These are phyloP conservation scores for Pseudogymnoascus sp. DNA, from an alignment of 2,329 filamentous ascomycete species.

Conservation along the genomic window DNA sequence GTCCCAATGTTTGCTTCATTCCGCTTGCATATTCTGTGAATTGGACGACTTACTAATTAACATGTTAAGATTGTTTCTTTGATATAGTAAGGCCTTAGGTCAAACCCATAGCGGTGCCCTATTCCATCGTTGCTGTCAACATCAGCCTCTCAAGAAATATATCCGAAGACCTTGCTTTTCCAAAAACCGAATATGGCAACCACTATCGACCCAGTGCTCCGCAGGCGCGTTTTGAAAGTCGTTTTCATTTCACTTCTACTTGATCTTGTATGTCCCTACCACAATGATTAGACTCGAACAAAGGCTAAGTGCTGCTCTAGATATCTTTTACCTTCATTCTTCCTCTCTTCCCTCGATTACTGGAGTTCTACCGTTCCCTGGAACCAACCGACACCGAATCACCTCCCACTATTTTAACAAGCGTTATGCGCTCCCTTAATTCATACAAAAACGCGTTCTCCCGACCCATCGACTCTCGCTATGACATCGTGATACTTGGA, in stretches of 20 bases:
- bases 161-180: background rate
- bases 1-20: background rate
- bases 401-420: slow-evolving; percentile 62
- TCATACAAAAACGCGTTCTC: slow-evolving; percentile 91
- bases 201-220: slow-evolving; percentile 44
- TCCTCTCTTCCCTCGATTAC: slow-evolving; percentile 86
- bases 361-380: slow-evolving; percentile 89
- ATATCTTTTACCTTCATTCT: slow-evolving; percentile 98
- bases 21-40: background rate
- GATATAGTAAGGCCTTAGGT: background rate
- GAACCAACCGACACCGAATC: slow-evolving; percentile 45
- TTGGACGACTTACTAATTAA: background rate
- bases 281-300: slow-evolving; percentile 8
- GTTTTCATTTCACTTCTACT: slow-evolving; percentile 83
- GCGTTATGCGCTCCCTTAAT: slow-evolving; percentile 75
- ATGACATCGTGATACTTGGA: slow-evolving; percentile 92
- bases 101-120: background rate
- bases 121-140: background rate
- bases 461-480: slow-evolving; percentile 86
- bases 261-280: slow-evolving; percentile 60
- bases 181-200: slow-evolving; percentile 21
- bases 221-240: slow-evolving; percentile 78
- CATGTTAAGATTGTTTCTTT: slow-evolving; percentile 1
- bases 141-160: background rate
- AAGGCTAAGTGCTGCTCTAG: slow-evolving; percentile 37